A percentile compares a stretch with the other conserved stretches of the same genome.
phyloP scores from a whole-genome alignment of 495 filamentous ascomycete genomes.

The Chaetomidium leptoderma region DNA sequence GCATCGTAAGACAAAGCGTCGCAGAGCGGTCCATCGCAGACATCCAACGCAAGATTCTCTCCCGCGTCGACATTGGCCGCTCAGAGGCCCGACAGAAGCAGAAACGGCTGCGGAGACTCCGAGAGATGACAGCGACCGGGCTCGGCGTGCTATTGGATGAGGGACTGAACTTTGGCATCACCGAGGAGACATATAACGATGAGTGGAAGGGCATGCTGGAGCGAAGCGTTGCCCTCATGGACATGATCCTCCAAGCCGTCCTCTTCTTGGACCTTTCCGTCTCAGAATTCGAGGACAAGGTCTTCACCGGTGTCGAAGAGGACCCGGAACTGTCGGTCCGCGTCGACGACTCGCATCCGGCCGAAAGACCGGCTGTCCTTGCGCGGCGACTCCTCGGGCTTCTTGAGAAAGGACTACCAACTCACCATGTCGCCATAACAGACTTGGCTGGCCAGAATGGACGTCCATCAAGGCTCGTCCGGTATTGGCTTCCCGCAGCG shows the following conservation, averaged over 20 bases:
- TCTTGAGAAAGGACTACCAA: constrained; percentile 55
- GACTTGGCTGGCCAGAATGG: constrained; percentile 56
- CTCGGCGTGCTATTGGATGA: constrained; percentile 82
- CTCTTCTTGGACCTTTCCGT: constrained; percentile 50
- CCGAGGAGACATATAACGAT: constrained; percentile 42
- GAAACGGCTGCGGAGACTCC: constrained; percentile 58
- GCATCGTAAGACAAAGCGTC: constrained; percentile 67
- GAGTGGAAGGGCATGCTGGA: constrained; percentile 70
- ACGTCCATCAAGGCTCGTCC: constrained; percentile 66
- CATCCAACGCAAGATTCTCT: constrained; percentile 56
- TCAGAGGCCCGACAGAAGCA: constrained; percentile 67
- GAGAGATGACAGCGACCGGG: constrained; percentile 77
- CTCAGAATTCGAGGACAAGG: constrained; percentile 69
- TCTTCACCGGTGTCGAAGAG: constrained; percentile 60
- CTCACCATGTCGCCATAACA: constrained; percentile 51
- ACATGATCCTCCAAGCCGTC: constrained; percentile 64
- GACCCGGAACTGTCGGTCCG: constrained; percentile 51
- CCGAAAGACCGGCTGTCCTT: constrained; percentile 52
- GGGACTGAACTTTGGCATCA: constrained; percentile 58
- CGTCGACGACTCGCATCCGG: constrained; percentile 30
- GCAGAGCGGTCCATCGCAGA: constrained; percentile 57
- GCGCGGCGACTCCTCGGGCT: constrained; percentile 64
- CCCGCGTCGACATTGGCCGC: constrained; percentile 65
- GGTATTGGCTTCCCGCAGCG: constrained; percentile 80
- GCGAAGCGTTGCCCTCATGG: constrained; percentile 72